These are phyloP conservation scores for Abrus precatorius DNA, from an alignment of 306 rosid species.

Conservation along the genomic window DNA sequence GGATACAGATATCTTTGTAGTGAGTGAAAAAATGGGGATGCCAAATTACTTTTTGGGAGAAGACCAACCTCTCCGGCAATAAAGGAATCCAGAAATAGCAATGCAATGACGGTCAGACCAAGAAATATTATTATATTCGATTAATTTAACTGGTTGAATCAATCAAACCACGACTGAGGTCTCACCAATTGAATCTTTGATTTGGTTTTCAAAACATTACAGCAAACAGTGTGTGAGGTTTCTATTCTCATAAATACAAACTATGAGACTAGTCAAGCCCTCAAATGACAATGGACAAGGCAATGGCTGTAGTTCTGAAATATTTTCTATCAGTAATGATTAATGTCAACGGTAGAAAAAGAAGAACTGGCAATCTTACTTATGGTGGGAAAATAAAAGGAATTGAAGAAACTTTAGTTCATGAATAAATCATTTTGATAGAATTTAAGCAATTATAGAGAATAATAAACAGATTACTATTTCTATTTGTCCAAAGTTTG, in stretches of 20 bases:
- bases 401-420: not conserved
- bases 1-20: conserved; percentile 6
- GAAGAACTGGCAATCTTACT: not conserved
- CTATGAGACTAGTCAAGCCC: not conserved
- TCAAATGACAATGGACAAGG: conserved; percentile 2
- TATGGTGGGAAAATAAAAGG: not conserved
- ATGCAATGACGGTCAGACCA: not conserved
- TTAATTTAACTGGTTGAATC: not conserved
- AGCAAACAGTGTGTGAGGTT: not conserved
- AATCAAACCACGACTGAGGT: not conserved
- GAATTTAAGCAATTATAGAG: not conserved
- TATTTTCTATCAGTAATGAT: not conserved
- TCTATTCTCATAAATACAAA: not conserved
- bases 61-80: conserved; percentile 6
- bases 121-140: not conserved
- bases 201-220: not conserved
- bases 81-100: not conserved
- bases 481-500: not conserved
- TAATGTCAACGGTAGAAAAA: not conserved
- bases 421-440: not conserved
- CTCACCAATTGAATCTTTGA: not conserved
- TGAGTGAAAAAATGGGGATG: not conserved
- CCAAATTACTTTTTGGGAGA: not conserved
- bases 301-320: not conserved
- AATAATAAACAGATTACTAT: conserved; percentile 17